phyloP scores from a whole-genome alignment of 2,329 filamentous ascomycete genomes.

The Paecilomyces formosus region DNA sequence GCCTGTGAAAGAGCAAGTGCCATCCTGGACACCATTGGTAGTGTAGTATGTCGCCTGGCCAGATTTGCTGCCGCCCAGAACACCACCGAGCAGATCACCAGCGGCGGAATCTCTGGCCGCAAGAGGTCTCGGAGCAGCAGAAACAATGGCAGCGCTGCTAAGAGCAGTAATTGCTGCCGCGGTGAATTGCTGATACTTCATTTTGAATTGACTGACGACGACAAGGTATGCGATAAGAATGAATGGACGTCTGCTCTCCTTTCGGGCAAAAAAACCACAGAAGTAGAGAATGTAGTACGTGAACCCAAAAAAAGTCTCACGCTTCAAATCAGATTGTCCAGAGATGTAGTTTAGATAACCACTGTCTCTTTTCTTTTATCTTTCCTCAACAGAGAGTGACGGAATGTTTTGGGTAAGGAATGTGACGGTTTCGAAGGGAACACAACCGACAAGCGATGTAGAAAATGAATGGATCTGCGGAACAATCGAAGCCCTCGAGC shows the following conservation, averaged over 20 bases:
- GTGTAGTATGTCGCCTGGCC: constrained; percentile 46
- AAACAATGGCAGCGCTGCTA: not conserved
- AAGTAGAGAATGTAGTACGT: not conserved
- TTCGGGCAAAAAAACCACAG: not conserved
- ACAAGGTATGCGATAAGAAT: not conserved
- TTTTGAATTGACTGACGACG: not conserved
- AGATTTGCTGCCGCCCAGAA: not conserved
- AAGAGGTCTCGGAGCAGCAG: not conserved
- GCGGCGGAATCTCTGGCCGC: no score
- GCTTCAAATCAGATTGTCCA: not conserved
- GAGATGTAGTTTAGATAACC: not conserved
- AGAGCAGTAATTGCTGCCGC: not conserved
- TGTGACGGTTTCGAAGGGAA: not conserved
- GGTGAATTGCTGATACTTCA: not conserved
- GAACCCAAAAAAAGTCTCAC: not conserved
- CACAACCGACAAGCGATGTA: not conserved
- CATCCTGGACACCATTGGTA: constrained; percentile 47
- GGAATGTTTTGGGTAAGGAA: not conserved
- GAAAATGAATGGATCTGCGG: not conserved
- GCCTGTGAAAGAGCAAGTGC: constrained; percentile 56
- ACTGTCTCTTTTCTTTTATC: not conserved
- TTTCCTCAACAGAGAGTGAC: not conserved
- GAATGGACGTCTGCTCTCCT: not conserved
- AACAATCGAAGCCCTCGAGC: not conserved
- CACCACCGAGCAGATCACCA: not conserved